Base-by-base conservation (phyloP, 2,329 filamentous ascomycete genomes). In the Byssothecium circinans region DNA sequence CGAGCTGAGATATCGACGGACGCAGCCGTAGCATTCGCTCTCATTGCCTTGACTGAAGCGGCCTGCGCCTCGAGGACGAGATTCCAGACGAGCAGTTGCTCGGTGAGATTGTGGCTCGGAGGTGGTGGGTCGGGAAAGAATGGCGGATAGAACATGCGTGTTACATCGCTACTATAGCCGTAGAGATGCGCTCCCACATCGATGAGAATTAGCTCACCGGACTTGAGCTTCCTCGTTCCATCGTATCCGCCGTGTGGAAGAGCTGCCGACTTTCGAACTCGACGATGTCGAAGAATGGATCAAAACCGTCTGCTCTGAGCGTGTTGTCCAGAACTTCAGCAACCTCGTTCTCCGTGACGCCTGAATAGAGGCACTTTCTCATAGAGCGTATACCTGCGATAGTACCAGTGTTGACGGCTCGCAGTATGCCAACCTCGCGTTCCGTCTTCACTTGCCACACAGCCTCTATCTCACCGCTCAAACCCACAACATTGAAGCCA, bases 161-260 rank as follows among this genome's bases (percentile, higher is more conserved):
- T 83, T 7, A 86, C 82, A 53, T 86, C 82, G 2, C 81, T 85
- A 3, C 79, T 82, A 62, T 86, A 86, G 3, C 83, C 82, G 36
- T 80, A 73, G 25, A 83, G 77, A 61, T 85, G 82, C 0, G 81
- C 78, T 1, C 81, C 82, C 10, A 85, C 81, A 48, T 86, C 83
- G 35, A 86, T 85, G 11, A 86, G 70, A 0, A 86, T 70, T 67
- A 86, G 81, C 23, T 75, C 82, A 33, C 81, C 78, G 11, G 75
- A 57, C 10, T 77, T 76, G 8, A 84, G 67, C 38, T 75, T 72
- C 58, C 81, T 81, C 14, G 54, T 62, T 1, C 72, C 79, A 6
- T 79, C 74, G 50, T 79, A 78, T 1, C 79, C 79, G 0, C 80
- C 79, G 50, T 82, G 79, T 0, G 79, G 78, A 4, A 81, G 67